Conservation (phyloP, 2,329 filamentous ascomycete species). For the Pyrenochaeta sp. region DNA sequence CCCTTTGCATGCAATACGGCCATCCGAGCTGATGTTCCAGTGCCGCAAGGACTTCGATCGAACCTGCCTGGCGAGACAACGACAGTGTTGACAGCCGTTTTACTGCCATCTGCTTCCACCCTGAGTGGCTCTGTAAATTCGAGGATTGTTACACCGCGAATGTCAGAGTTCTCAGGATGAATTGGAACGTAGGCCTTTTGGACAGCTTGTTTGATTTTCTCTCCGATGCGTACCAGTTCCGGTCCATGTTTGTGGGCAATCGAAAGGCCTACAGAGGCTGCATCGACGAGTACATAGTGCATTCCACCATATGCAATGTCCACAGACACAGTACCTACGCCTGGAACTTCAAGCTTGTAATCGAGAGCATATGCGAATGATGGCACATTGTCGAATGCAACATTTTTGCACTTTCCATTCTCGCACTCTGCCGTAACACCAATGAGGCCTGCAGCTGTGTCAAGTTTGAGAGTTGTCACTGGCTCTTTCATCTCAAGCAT, state of each 20-base stretch:
- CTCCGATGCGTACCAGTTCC: conserved; percentile 52
- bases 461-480: conserved; percentile 50
- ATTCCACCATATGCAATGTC: conserved; percentile 59
- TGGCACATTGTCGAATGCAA: conserved; percentile 57
- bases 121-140: conserved; percentile 49
- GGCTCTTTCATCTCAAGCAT: conserved; percentile 58
- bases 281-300: conserved; percentile 55
- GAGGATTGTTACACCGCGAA: conserved; percentile 52
- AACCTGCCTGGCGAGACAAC: conserved; percentile 57
- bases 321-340: conserved; percentile 49
- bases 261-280: conserved; percentile 44
- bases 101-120: conserved; percentile 21
- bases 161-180: conserved; percentile 54
- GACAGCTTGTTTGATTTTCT: conserved; percentile 53
- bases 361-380: conserved; percentile 54
- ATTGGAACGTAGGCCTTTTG: conserved; percentile 46
- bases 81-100: conserved; percentile 50
- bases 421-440: conserved; percentile 52
- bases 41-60: conserved; percentile 58
- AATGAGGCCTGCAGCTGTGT: conserved; percentile 57
- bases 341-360: conserved; percentile 50
- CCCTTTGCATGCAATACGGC: conserved; percentile 55
- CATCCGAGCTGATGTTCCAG: conserved; percentile 54
- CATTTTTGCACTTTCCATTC: conserved; percentile 53
- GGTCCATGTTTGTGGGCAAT: conserved; percentile 44